Evolutionary conservation across 371 early-diverging fungal genomes (phyloP).

Genomic region (Syncephalis fuscata): DNA sequence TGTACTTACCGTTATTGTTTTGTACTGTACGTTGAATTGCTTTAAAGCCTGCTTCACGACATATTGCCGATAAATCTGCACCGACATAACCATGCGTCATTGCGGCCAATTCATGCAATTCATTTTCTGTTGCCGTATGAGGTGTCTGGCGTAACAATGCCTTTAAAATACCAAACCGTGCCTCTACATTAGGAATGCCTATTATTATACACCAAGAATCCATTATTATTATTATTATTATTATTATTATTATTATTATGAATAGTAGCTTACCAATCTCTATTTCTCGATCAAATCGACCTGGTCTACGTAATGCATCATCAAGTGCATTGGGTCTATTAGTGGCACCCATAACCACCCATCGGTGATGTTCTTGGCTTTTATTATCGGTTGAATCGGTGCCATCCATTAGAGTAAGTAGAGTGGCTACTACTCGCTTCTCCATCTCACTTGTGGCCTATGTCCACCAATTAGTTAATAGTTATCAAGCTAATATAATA

Average conservation of each 20-base stretch:
- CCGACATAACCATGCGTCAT: constrained; percentile 91
- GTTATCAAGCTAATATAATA: neutral
- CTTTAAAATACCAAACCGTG: constrained; percentile 57
- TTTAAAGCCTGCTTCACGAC: constrained; percentile 74
- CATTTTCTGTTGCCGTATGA: constrained; percentile 29
- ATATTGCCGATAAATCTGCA: constrained; percentile 86
- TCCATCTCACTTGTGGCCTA: constrained; percentile 55
- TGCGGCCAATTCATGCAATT: constrained; percentile 43
- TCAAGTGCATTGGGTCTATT: constrained; percentile 92
- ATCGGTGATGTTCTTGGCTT: constrained; percentile 8
- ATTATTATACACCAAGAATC: neutral
- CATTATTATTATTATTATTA: neutral
- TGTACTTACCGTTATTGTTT: neutral
- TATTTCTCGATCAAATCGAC: constrained; percentile 92
- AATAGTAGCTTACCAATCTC: constrained; percentile 47
- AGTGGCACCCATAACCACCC: constrained; percentile 94
- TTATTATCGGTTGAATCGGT: constrained; percentile 18
- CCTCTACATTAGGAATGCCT: constrained; percentile 62
- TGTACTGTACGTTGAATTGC: constrained; percentile 46
- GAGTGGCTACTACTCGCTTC: constrained; percentile 89
- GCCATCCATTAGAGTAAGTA: constrained; percentile 96
- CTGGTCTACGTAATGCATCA: constrained; percentile 92
- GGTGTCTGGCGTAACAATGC: constrained; percentile 55
- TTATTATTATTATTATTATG: neutral
- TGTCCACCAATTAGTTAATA: no score